Conservation (phyloP, 441 rosid species). For the Codiaeum variegatum region DNA sequence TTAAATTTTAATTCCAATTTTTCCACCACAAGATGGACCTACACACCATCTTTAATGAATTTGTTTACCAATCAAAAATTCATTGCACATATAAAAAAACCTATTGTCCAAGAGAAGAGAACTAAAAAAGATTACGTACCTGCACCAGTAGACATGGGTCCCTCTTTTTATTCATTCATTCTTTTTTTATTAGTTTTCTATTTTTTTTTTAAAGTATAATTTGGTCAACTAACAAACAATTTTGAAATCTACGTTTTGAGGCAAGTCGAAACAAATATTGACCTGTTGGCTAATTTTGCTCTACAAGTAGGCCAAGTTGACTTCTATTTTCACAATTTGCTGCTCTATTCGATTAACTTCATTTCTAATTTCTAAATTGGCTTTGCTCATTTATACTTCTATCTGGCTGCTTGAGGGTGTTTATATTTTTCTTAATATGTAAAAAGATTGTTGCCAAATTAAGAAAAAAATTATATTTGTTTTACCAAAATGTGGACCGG, state of each 20-base stretch:
- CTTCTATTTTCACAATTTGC: neutral
- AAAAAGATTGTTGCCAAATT: neutral
- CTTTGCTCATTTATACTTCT: neutral
- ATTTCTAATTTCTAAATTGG: neutral
- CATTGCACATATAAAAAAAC: neutral
- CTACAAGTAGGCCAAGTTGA: neutral
- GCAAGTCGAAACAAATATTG: neutral
- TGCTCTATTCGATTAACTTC: neutral
- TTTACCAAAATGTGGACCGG: no score
- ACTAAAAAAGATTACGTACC: neutral
- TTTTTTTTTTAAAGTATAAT: neutral
- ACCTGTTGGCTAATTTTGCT: neutral
- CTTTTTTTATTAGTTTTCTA: neutral
- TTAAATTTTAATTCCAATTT: no score
- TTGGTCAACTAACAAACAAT: neutral
- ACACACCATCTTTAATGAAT: neutral
- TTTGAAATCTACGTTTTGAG: neutral
- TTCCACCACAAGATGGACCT: no score
- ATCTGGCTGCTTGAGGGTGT: no score
- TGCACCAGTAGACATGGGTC: neutral
- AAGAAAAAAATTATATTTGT: neutral
- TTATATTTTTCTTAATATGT: neutral
- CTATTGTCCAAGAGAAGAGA: conserved; percentile 4
- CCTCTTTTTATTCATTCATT: neutral
- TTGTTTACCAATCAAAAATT: neutral